Base-by-base conservation (phyloP, 495 filamentous ascomycete genomes). In the Trypethelium eluteriae region DNA sequence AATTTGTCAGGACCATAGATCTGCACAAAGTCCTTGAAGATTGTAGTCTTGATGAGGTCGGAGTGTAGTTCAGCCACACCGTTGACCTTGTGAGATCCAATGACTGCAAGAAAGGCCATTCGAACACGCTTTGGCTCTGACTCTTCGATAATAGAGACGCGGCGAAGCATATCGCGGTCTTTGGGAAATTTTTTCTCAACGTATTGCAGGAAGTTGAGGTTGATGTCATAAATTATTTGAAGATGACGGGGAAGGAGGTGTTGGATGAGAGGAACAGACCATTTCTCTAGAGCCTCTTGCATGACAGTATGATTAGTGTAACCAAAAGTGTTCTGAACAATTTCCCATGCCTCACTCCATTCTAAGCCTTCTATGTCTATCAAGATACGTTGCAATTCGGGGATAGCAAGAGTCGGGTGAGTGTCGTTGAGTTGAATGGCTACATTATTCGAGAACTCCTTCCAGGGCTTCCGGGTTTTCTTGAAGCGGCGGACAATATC, bases 251-350 rank as follows among this genome's bases (percentile, higher is more conserved):
- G 94, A 14, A 98, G 87, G 2, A 98, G 85, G 69, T 96, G 87
- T 75, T 98, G 92, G 74, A 98, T 73, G 70, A 98, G 79, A 16
- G 91, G 89, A 50, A 98, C 95, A 38, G 94, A 93, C 94, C 94
- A 98, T 79, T 96, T 98, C 84, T 98, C 94, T 62, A 97, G 79
- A 50, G 94, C 94, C 79, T 98, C 94, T 0, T 94, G 94, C 44
- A 98, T 85, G 49, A 98, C 94, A 2, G 94, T 98, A 76, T 98
- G 94, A 75, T 98, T 98, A 70, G 94, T 97, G 80, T 98, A 98
- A 50, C 92, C 89, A 71, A 98, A 98, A 62, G 88, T 90, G 44
- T 81, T 81, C 49, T 79, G 85, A 67, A 77, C 76, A 57, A 81
- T 96, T 63, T 78, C 77, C 94, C 94, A 98, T 7, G 91, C 92